Percentiles rank a stretch among this genome's conserved stretches.
Conservation (phyloP, 108 stramenopile genomes). For the Nannochloropsis gaditana region DNA sequence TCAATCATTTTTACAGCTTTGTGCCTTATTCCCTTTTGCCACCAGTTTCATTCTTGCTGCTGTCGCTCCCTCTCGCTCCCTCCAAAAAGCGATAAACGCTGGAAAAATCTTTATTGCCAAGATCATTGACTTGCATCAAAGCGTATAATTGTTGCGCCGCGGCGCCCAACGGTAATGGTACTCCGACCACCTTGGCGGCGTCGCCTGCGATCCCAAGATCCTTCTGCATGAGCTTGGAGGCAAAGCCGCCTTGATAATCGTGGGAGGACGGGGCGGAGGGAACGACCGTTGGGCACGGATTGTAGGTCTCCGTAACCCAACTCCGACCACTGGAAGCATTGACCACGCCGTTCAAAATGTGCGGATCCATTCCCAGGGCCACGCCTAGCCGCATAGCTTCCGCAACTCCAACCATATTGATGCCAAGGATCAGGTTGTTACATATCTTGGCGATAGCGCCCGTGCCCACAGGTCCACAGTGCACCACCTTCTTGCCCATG, state of each 20-base stretch:
- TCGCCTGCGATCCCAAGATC: conserved; percentile 28
- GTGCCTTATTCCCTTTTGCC: neutral
- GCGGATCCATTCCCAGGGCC: conserved; percentile 69
- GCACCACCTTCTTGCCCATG: conserved; percentile 73
- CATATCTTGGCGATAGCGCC: conserved; percentile 78
- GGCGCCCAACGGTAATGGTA: conserved; percentile 22
- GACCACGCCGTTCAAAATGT: conserved; percentile 62
- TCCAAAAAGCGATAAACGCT: conserved; percentile 21
- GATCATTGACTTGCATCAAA: neutral
- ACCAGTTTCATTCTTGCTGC: neutral
- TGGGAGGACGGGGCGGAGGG: conserved; percentile 46
- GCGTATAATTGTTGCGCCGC: conserved; percentile 30
- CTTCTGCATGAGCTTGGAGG: conserved; percentile 27
- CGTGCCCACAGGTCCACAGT: conserved; percentile 69
- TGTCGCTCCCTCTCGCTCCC: neutral
- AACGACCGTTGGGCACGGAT: conserved; percentile 73
- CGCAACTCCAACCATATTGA: conserved; percentile 76
- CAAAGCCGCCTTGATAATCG: conserved; percentile 29
- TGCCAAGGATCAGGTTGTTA: conserved; percentile 79
- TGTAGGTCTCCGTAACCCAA: conserved; percentile 76
- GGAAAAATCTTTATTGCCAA: conserved; percentile 29
- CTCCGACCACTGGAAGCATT: conserved; percentile 80
- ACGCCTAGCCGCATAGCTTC: conserved; percentile 84
- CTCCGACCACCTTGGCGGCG: conserved; percentile 14
- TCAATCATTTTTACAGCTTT: neutral